Percentiles rank a stretch among this genome's conserved stretches.
Evolutionary conservation across 495 filamentous ascomycete genomes (phyloP).

Genomic region (Tuber brumale): DNA sequence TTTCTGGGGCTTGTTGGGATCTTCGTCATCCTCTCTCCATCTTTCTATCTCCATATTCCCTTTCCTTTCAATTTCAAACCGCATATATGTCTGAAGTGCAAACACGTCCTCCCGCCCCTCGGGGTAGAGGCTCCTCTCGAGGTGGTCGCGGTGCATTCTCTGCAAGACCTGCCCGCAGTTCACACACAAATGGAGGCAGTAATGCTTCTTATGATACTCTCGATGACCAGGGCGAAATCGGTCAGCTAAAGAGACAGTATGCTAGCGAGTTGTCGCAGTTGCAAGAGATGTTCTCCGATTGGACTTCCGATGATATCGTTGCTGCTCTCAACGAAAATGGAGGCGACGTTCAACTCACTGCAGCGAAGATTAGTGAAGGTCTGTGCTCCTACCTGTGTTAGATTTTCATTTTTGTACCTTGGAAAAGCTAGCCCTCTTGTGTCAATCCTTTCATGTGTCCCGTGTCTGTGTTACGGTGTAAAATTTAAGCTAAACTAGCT

Average conservation of each 20-base stretch:
- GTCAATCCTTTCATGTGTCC: slow-evolving; percentile 14
- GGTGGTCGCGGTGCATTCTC: slow-evolving; percentile 67
- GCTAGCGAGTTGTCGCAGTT: slow-evolving; percentile 63
- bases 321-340: slow-evolving; percentile 86
- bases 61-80: slow-evolving; percentile 41
- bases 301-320: slow-evolving; percentile 86
- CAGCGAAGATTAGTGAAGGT: slow-evolving; percentile 90
- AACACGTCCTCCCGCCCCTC: slow-evolving; percentile 62
- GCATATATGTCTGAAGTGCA: slow-evolving; percentile 83
- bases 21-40: slow-evolving; percentile 28
- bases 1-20: slow-evolving; percentile 22
- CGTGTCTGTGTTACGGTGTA: slow-evolving; percentile 16
- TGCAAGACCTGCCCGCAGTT: slow-evolving; percentile 50
- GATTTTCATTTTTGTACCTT: slow-evolving; percentile 20
- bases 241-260: slow-evolving; percentile 84
- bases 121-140: slow-evolving; percentile 73
- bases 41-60: slow-evolving; percentile 37
- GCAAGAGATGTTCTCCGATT: slow-evolving; percentile 85
- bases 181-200: slow-evolving; percentile 64
- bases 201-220: slow-evolving; percentile 50
- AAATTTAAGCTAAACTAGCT: slow-evolving; percentile 17
- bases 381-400: slow-evolving; percentile 36
- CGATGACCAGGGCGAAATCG: slow-evolving; percentile 86
- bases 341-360: slow-evolving; percentile 76
- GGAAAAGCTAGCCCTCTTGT: slow-evolving; percentile 13